Percentiles rank a stretch among this genome's conserved stretches.
phyloP scores from a whole-genome alignment of 169 alveolate genomes.

The Cystoisospora suis region DNA sequence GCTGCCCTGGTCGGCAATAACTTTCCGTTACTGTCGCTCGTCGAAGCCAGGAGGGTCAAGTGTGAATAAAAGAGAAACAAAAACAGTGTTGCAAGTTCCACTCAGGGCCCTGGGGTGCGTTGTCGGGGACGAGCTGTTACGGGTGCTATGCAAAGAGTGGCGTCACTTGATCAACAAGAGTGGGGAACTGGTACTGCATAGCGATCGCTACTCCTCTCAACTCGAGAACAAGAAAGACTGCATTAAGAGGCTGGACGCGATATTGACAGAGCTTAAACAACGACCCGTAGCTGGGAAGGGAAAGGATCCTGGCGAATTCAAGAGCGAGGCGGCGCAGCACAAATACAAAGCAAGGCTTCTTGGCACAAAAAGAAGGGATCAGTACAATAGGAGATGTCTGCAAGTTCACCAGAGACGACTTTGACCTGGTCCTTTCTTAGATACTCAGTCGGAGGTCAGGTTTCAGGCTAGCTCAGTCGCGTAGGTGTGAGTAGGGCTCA shows the following conservation, averaged over 20 bases:
- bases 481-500: not conserved
- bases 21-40: slow-evolving; percentile 11
- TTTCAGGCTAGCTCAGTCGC: not conserved
- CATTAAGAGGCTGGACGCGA: not conserved
- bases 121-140: not conserved
- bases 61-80: slow-evolving; percentile 6
- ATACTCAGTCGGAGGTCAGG: not conserved
- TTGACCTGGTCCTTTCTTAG: not conserved
- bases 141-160: not conserved
- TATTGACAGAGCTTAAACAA: not conserved
- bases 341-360: not conserved
- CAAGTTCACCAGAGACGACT: not conserved
- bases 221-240: slow-evolving; percentile 7
- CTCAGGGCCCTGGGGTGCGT: not conserved
- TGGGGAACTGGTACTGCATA: slow-evolving; percentile 2
- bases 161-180: not conserved
- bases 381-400: not conserved
- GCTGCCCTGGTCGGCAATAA: not conserved
- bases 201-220: not conserved
- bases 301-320: slow-evolving; percentile 8
- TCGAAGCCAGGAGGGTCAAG: slow-evolving; percentile 16
- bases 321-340: slow-evolving; percentile 8
- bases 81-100: not conserved
- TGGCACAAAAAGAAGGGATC: not conserved
- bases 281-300: not conserved